phyloP scores from a whole-genome alignment of 1,139 yeast genomes.

The Pichia sp. region DNA sequence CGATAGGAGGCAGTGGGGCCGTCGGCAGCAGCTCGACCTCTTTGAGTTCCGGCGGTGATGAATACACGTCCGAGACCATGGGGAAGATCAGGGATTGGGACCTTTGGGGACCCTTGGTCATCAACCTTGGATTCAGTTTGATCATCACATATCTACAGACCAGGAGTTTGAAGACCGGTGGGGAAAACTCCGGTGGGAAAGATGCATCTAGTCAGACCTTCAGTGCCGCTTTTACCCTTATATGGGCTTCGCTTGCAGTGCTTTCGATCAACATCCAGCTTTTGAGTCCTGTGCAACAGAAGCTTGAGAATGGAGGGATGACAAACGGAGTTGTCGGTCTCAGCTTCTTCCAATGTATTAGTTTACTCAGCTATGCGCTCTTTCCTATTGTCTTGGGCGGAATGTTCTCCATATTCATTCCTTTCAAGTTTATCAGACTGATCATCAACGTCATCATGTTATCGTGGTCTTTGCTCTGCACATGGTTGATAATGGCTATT shows the following conservation, averaged over 20 bases:
- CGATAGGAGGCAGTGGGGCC: constrained; percentile 23
- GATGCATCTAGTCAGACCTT: constrained; percentile 43
- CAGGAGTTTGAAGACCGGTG: constrained; percentile 21
- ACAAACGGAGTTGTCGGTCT: constrained; percentile 31
- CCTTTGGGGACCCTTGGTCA: constrained; percentile 83
- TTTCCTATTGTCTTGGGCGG: constrained; percentile 74
- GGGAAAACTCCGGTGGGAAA: constrained; percentile 5
- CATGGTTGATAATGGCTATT: constrained; percentile 32
- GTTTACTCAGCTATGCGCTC: constrained; percentile 76
- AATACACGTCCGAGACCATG: constrained; percentile 32
- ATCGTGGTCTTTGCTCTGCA: constrained; percentile 69
- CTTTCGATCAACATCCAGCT: constrained; percentile 67
- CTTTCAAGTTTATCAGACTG: constrained; percentile 52
- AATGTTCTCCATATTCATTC: constrained; percentile 51
- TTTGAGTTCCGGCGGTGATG: constrained; percentile 14
- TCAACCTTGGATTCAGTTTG: constrained; percentile 61
- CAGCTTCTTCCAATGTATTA: constrained; percentile 71
- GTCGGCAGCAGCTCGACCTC: not conserved
- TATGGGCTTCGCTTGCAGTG: constrained; percentile 52
- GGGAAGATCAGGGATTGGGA: constrained; percentile 66
- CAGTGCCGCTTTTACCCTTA: constrained; percentile 60
- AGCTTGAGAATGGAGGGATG: constrained; percentile 25
- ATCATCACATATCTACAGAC: constrained; percentile 40
- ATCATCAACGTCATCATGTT: constrained; percentile 50
- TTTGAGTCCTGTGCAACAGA: constrained; percentile 39